Conservation (phyloP, 768 basidiomycete species). For the Favolaschia claudopus region DNA sequence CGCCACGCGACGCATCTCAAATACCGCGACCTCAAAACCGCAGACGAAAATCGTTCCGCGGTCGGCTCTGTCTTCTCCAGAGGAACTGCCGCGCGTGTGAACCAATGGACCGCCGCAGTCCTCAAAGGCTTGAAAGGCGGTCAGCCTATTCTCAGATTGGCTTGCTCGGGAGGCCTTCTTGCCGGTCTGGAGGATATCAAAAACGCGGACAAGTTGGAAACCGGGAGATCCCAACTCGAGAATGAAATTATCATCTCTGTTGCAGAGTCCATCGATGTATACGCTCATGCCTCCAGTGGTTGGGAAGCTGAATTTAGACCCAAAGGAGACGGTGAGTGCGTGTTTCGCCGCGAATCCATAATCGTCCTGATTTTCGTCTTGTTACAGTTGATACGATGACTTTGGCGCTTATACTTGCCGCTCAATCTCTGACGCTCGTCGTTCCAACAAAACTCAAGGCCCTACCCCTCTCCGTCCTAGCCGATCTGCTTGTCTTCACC, state of each 20-base stretch:
- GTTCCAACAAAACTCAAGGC: slow-evolving; percentile 62
- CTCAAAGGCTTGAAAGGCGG: slow-evolving; percentile 72
- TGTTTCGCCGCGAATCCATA: background rate
- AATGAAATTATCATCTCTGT: slow-evolving; percentile 73
- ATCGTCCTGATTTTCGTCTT: slow-evolving; percentile 6
- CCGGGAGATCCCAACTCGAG: slow-evolving; percentile 56
- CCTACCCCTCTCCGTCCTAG: slow-evolving; percentile 60
- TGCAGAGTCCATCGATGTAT: slow-evolving; percentile 77
- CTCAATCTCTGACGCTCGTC: slow-evolving; percentile 66
- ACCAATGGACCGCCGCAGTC: slow-evolving; percentile 59
- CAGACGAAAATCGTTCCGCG: slow-evolving; percentile 40
- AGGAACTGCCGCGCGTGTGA: slow-evolving; percentile 48
- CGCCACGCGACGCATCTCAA: slow-evolving; percentile 67
- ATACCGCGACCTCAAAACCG: slow-evolving; percentile 48
- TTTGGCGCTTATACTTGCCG: slow-evolving; percentile 61
- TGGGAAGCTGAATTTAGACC: slow-evolving; percentile 79
- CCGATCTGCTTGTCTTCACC: slow-evolving; percentile 47
- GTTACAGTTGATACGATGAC: slow-evolving; percentile 54
- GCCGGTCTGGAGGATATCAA: slow-evolving; percentile 68
- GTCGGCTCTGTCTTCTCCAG: slow-evolving; percentile 44
- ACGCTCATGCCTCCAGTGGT: slow-evolving; percentile 40
- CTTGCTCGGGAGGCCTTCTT: slow-evolving; percentile 69
- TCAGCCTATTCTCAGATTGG: slow-evolving; percentile 65
- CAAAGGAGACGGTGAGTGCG: slow-evolving; percentile 49
- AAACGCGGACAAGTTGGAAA: slow-evolving; percentile 35